phyloP scores from a whole-genome alignment of 2,329 filamentous ascomycete genomes.

The Leptographium wingfieldii region DNA sequence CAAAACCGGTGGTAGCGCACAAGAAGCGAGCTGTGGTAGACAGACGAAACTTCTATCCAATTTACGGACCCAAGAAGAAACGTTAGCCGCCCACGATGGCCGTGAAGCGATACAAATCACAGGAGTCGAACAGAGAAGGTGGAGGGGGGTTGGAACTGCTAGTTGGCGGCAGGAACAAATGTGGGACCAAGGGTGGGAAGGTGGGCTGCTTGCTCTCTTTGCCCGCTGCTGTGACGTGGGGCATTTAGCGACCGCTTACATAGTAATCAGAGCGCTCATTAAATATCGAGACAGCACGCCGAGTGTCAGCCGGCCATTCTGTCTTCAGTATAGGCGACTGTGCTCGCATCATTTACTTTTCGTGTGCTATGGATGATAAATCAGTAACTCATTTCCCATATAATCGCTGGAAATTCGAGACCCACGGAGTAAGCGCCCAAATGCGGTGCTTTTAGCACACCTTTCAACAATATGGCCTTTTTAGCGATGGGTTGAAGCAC shows the following conservation, averaged over 20 bases:
- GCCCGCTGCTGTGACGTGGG: constrained; percentile 5
- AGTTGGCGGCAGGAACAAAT: neutral
- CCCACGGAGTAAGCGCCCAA: neutral
- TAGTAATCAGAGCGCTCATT: no score
- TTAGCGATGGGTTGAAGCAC: neutral
- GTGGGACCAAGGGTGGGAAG: neutral
- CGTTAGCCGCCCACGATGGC: constrained; percentile 1
- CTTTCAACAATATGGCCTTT: neutral
- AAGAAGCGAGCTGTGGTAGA: neutral
- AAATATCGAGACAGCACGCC: neutral
- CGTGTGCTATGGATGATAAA: neutral
- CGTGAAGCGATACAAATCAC: constrained; percentile 2
- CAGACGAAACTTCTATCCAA: neutral
- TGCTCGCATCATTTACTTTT: neutral
- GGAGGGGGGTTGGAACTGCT: neutral
- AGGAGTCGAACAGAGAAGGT: neutral
- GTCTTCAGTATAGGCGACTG: neutral
- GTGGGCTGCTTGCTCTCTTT: constrained; percentile 3
- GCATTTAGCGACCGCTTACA: neutral
- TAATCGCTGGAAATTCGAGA: neutral
- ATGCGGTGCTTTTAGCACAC: neutral
- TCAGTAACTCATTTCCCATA: neutral
- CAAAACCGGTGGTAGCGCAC: neutral
- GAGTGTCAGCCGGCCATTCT: neutral
- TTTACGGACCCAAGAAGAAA: neutral